Percentiles rank a stretch among this genome's conserved stretches.
Evolutionary conservation across 202 grass and related monocot species (phyloP).

Genomic region (Eragrostis tef): DNA sequence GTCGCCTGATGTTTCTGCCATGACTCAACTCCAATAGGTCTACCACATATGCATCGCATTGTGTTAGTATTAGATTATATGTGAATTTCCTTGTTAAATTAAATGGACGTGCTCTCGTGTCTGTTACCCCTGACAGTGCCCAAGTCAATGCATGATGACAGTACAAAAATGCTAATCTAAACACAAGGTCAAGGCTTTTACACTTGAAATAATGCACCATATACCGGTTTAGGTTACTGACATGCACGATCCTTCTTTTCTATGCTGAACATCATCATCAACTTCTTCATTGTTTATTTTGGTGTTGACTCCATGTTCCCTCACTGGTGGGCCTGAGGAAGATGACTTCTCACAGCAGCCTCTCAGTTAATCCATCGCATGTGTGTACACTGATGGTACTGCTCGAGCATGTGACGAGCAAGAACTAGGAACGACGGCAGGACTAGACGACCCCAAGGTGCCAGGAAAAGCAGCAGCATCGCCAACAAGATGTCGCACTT

Average conservation of each 20-base stretch:
- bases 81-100: not conserved
- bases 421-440: not conserved
- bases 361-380: constrained; percentile 26
- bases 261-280: not conserved
- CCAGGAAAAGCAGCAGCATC: not conserved
- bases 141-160: constrained; percentile 3
- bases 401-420: not conserved
- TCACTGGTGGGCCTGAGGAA: not conserved
- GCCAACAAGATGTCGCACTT: not conserved
- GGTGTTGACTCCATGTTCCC: not conserved
- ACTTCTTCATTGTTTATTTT: not conserved
- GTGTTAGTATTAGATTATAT: not conserved
- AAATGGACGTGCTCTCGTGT: not conserved
- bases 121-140: constrained; percentile 26
- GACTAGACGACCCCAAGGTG: not conserved
- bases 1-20: not conserved
- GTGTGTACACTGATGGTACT: not conserved
- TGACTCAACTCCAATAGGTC: not conserved
- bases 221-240: not conserved
- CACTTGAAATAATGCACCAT: not conserved
- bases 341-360: not conserved
- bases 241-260: constrained; percentile 2
- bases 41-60: not conserved
- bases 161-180: not conserved
- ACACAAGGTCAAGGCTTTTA: constrained; percentile 37